Evolutionary conservation across 2,329 filamentous ascomycete species (phyloP).

Genomic region (Aspergillus nomiae): DNA sequence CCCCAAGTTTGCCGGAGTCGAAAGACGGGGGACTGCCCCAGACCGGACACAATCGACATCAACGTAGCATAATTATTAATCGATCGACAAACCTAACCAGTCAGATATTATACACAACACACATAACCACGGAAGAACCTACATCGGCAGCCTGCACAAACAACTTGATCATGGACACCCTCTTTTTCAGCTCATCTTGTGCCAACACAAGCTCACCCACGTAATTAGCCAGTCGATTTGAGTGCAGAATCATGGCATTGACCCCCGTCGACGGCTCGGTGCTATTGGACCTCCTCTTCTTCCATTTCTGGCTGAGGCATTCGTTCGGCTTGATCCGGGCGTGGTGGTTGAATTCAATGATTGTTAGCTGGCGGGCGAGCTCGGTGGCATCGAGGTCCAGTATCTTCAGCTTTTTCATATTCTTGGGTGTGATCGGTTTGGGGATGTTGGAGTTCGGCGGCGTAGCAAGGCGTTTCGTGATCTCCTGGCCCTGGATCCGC

Average conservation of each 20-base stretch:
- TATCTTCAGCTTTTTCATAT: constrained; percentile 97
- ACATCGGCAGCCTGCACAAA: constrained; percentile 91
- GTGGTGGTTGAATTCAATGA: constrained; percentile 88
- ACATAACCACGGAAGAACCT: constrained; percentile 17
- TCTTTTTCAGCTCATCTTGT: constrained; percentile 86
- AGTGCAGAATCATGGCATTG: constrained; percentile 89
- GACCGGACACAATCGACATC: constrained; percentile 90
- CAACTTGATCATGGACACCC: constrained; percentile 92
- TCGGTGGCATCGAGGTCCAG: constrained; percentile 89
- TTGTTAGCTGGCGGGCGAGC: constrained; percentile 89
- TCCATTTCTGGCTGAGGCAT: constrained; percentile 94
- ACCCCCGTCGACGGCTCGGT: constrained; percentile 86
- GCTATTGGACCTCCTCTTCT: constrained; percentile 70
- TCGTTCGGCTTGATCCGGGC: constrained; percentile 89
- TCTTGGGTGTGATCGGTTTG: constrained; percentile 86
- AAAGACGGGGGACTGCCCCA: constrained; percentile 88
- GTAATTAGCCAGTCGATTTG: constrained; percentile 97
- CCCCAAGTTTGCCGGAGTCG: constrained; percentile 90
- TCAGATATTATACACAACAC: neutral
- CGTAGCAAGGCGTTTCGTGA: constrained; percentile 76
- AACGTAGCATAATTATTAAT: constrained; percentile 95
- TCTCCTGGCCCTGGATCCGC: constrained; percentile 78
- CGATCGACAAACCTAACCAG: constrained; percentile 73
- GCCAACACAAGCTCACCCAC: constrained; percentile 94
- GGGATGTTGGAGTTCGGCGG: constrained; percentile 79